Evolutionary conservation across 176 grass and related monocot genomes (phyloP), one percentile per base, ranked within the genome.

Genomic region (Zea luxurians): DNA sequence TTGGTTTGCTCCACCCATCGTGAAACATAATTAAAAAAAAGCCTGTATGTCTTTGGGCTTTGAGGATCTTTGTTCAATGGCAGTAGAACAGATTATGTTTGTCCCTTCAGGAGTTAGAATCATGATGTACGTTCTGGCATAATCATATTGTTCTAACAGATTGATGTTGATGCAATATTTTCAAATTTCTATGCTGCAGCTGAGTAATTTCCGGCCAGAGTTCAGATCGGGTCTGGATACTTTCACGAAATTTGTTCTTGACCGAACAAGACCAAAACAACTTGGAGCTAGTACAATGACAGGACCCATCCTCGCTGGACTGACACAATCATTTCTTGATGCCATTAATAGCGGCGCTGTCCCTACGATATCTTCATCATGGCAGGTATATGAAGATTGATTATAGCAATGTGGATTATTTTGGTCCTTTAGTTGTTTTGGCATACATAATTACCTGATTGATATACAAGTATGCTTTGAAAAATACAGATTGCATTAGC

Each of bases 271-370:
- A 69, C 90, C 96, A 54, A 99, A 99, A 75, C 96, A 95, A 85
- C 83, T 99, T 75, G 96, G 96, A 78, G 83, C 90, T 61, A 99
- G 92, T 71, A 91, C 89, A 50, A 93, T 99, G 96, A 99, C 96
- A 64, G 96, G 96, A 6, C 92, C 96, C 27, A 83, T 99, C 71
- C 90, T 99, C 76, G 88, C 96, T 75, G 96, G 92, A 79, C 54
- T 99, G 50, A 99, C 92, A 27, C 96, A 99, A 69, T 94, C 91
- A 80, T 98, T 98, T 84, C 80, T 98, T 62, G 95, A 98, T 80
- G 95, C 95, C 71, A 95, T 99, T 66, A 99, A 99, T 69, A 91
- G 77, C 48, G 96, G 92, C 54, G 96, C 96, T 38, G 92, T 99
- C 37, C 96, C 96, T 34, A 87, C 83, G 73, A 95, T 99, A 78